phyloP scores from a whole-genome alignment of 148 eudicot genomes.

The Camellia granthamiana region DNA sequence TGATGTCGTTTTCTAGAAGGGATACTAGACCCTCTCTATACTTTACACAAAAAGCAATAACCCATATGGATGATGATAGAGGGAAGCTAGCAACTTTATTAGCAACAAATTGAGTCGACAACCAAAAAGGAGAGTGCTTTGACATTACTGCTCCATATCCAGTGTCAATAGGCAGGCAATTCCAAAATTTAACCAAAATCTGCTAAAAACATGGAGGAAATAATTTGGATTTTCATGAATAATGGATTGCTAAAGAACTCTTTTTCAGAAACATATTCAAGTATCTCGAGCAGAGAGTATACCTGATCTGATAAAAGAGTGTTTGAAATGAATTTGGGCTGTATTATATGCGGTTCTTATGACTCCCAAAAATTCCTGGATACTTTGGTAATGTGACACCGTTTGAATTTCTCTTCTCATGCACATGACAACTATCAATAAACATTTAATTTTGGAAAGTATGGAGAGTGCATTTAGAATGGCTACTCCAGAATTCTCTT shows the following conservation, averaged over 20 bases:
- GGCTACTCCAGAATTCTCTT: background rate
- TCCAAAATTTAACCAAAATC: background rate
- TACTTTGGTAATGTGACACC: background rate
- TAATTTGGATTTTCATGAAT: background rate
- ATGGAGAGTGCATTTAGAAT: background rate
- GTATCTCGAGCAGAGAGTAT: background rate
- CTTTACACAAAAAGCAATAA: background rate
- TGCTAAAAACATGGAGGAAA: background rate
- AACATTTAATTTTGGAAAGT: background rate
- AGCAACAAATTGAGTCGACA: background rate
- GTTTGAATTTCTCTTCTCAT: background rate
- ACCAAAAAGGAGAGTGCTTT: background rate
- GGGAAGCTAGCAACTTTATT: background rate
- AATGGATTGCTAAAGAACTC: background rate
- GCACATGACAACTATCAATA: background rate
- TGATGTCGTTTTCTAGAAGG: too few species aligned
- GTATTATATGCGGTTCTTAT: background rate
- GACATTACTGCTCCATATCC: background rate
- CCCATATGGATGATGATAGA: background rate
- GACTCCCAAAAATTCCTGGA: background rate
- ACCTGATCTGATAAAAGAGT: background rate
- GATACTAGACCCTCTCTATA: too few species aligned
- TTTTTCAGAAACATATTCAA: background rate
- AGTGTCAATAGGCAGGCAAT: background rate
- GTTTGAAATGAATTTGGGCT: background rate